Evolutionary conservation across 2,329 filamentous ascomycete species (phyloP).

Genomic region (Thelonectria rubi): DNA sequence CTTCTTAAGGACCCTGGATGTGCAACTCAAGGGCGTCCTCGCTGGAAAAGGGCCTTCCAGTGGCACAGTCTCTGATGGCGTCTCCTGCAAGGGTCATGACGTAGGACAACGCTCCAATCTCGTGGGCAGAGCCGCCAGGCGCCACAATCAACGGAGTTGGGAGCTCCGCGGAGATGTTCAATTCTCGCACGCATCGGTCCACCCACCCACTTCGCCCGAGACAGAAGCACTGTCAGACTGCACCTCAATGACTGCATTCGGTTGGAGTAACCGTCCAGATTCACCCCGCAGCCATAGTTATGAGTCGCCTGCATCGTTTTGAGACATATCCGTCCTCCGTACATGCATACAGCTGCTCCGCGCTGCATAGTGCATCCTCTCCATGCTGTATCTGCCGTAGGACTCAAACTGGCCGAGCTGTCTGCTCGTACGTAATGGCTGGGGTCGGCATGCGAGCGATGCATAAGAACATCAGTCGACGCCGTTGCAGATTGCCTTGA

Average conservation of each 20-base stretch:
- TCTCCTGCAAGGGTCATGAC: slow-evolving; percentile 26
- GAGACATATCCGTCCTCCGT: not conserved
- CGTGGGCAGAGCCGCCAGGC: slow-evolving; percentile 17
- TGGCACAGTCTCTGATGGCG: not conserved
- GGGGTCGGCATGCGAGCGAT: not conserved
- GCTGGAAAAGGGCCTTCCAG: not conserved
- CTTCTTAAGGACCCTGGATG: not conserved
- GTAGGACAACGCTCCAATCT: slow-evolving; percentile 11
- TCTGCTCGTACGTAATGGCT: slow-evolving; percentile 8
- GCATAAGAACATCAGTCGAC: slow-evolving; percentile 2
- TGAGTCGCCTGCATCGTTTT: not conserved
- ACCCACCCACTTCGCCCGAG: slow-evolving; percentile 8
- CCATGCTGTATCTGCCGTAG: not conserved
- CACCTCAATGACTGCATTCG: not conserved
- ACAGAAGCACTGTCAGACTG: not conserved
- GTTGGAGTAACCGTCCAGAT: not conserved
- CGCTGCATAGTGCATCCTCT: not conserved
- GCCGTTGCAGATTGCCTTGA: not conserved
- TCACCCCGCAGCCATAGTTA: not conserved
- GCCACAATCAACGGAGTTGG: not conserved
- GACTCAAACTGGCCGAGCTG: slow-evolving; percentile 1
- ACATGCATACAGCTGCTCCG: not conserved
- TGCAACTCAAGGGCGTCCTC: not conserved
- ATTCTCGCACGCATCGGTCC: slow-evolving; percentile 17
- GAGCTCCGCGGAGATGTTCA: slow-evolving; percentile 28